Evolutionary conservation across 2,329 filamentous ascomycete species (phyloP), one percentile per base, ranked within the genome.

Genomic region (Fusarium miscanthi): DNA sequence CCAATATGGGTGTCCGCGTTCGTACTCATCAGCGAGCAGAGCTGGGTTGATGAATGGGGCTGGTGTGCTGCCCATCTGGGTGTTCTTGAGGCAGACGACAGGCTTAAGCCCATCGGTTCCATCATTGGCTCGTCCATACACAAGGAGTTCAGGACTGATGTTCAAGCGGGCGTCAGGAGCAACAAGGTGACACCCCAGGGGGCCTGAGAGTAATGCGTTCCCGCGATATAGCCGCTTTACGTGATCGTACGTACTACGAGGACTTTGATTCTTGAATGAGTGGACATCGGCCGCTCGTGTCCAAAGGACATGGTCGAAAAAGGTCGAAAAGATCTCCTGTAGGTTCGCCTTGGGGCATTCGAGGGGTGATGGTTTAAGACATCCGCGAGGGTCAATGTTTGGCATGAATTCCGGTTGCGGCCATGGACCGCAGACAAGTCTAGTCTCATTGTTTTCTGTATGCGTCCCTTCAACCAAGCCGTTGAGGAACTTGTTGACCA

Each of bases 401-500:
- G 59, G 51, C 59, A 59, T 62, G 4, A 40, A 45, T 4, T 21
- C 19, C 6, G 41, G 33, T 8, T n/a, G 37, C 3, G 33, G 41
- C 41, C 42, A 31, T 13, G 59, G 27, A 25, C 45, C 42, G 41
- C 54, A 59, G 5, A 46, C 2, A 10, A 62, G 33, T 27, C 6
- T 38, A 2, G 54, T 43, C 13, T 46, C 11, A n/a, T 59, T 40
- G 0, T 16, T 10, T 12, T 16, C 8, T 13, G 30, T 25, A 16
- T 30, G 17, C 10, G 45, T 30, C 16, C 52, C 52, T 27, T 16
- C 12, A n/a, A 62, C 31, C 17, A 62, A 21, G 14, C 59, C 59
- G 19, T 59, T 59, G 5, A 62, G 52, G 21, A 59, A 62, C 33
- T 59, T 62, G 19, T 62, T 62, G 30, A 21, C 52, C n/a, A 62